Evolutionary conservation across 257 asterid species (phyloP).

Genomic region (Ocimum tenuiflorum): DNA sequence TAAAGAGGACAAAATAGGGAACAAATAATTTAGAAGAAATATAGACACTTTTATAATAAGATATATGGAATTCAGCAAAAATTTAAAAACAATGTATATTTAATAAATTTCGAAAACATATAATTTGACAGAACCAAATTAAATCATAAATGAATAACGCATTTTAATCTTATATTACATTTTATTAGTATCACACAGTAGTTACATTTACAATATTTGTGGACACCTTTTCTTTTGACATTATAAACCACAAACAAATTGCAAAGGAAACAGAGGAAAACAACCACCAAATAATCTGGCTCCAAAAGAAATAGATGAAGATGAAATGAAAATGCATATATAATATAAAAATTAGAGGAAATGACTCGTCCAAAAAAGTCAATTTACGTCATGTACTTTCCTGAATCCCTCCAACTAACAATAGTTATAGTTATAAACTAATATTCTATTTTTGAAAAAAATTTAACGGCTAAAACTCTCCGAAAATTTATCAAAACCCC

Average conservation of each 20-base stretch:
- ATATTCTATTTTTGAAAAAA: constrained; percentile 10
- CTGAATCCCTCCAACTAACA: constrained; percentile 12
- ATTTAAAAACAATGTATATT: too few relatives aligned
- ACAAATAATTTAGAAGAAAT: too few relatives aligned
- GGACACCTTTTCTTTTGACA: not conserved
- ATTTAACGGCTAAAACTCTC: constrained; percentile 41
- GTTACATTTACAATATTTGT: not conserved
- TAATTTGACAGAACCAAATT: not conserved
- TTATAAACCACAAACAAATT: constrained; percentile 4
- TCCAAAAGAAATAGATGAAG: too few relatives aligned
- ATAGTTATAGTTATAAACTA: not conserved
- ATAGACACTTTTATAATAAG: too few relatives aligned
- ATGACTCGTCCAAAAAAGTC: too few relatives aligned
- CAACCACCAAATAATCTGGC: too few relatives aligned
- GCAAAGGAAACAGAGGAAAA: not conserved
- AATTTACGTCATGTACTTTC: constrained; percentile 5
- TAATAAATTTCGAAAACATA: not conserved
- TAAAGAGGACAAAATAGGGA: too few relatives aligned
- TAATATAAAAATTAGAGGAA: not conserved
- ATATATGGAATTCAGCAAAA: too few relatives aligned
- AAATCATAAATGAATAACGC: not conserved
- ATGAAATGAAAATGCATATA: not conserved
- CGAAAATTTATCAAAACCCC: not conserved
- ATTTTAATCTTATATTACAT: too few relatives aligned
- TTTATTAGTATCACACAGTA: not conserved